These are phyloP conservation scores for Phytophthora hibernalis DNA, from an alignment of 352 stramenopile species.

Conservation along the genomic window DNA sequence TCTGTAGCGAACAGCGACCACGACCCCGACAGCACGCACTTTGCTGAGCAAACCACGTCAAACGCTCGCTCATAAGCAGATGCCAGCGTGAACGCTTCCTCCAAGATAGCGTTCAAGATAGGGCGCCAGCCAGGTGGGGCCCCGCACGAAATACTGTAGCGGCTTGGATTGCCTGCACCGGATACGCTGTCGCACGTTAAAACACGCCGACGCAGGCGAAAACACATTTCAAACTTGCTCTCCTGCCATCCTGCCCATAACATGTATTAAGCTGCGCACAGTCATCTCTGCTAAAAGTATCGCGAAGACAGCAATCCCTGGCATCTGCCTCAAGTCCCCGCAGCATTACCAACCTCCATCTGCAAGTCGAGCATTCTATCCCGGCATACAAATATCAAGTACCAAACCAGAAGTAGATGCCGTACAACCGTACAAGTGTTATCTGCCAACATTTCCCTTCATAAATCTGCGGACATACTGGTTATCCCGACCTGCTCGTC, in stretches of 20 bases:
- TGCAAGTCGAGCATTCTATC: constrained; percentile 23
- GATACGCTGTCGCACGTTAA: no score
- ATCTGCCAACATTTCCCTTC: not conserved
- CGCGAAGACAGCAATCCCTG: not conserved
- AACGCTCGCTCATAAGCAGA: constrained; percentile 5
- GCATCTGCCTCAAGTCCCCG: constrained; percentile 8
- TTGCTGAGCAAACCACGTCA: constrained; percentile 1
- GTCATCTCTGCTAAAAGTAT: not conserved
- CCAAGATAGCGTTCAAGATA: constrained; percentile 8
- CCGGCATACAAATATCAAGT: constrained; percentile 22
- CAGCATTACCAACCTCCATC: constrained; percentile 13
- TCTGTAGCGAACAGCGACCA: no score
- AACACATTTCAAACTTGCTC: not conserved
- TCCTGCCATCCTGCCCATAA: not conserved
- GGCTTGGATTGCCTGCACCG: no score
- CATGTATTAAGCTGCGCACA: not conserved
- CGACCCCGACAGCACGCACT: no score
- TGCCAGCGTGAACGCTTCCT: constrained; percentile 23
- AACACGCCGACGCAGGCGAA: not conserved
- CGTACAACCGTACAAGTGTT: constrained; percentile 4
- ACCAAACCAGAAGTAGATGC: not conserved
- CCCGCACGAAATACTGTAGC: no score
- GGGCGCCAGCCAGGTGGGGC: no score
- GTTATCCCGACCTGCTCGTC: constrained; percentile 9
- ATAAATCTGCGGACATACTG: not conserved